Evolutionary conservation across 1,139 yeast species (phyloP), one percentile per base, ranked within the genome.

Genomic region (Yamadazyma trypodendri): DNA sequence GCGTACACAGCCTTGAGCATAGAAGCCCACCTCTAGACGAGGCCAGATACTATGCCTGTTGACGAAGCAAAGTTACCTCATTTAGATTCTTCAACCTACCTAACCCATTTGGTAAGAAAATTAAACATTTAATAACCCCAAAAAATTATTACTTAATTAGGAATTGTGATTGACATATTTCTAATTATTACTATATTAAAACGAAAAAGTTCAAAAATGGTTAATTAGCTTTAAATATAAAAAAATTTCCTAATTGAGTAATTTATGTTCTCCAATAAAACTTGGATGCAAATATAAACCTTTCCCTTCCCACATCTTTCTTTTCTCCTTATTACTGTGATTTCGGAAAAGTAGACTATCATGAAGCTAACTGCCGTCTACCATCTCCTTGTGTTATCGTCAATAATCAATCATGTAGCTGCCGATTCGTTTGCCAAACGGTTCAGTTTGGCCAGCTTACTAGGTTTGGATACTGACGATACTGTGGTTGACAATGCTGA

Each of bases 321-420:
- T 28, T 28, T 28, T 16, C 21, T 17, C 14, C 11, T 16, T 21
- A 20, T 13, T 21, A 6, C 32, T 21, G 24, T 29, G 16, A 17
- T 11, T 24, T 12, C 12, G n/a, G 9, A 21, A 25, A 28, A 17
- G 18, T 17, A 28, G 23, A 18, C 31, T n/a, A 18, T 18, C 31
- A 49, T 49, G 52, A 49, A 42, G 41, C 24, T 49, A 32, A 34
- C 39, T 17, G 37, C 46, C 35, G 44, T 46, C 29, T 41, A 42
- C 12, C 48, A 44, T 36, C 41, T 40, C 39, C 21, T 49, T 21
- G 37, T 49, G 40, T 31, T 45, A 36, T 39, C 49, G 24, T 37
- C 52, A 15, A 35, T 49, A 28, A 29, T 45, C 21, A 40, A 38
- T 32, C 43, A 38, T 30, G 50, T 39, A 15, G 23, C 38, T 13